Base-by-base conservation (phyloP, 371 early-diverging fungal species). In the Chytridiales sp. region DNA sequence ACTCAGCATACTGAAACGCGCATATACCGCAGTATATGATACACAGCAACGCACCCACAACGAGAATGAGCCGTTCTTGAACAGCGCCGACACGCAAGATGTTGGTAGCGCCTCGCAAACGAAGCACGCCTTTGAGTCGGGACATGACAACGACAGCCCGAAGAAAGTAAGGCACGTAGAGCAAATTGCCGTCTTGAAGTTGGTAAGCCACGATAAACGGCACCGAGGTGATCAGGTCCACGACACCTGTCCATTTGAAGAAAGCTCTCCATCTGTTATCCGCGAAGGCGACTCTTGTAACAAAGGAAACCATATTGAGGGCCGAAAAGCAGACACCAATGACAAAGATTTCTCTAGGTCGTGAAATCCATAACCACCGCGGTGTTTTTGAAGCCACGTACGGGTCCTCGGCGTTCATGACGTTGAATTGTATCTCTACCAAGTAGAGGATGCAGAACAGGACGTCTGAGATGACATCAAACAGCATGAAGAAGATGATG, bases 11-110 rank as follows among this genome's bases (percentile, higher is more conserved):
- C 38, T 86, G 80, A 56, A 90, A 87, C 4, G 83, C 75, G 21
- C 87, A 84, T 74, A 85, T 72, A 17, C 80, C 87, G 55, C 84
- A 80, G 63, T 87, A 91, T 11, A 90, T 46, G 39, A 90, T 71
- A 0, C 74, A 77, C n/a, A 85, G 31, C 31, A 89, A 65, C 4
- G 83, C 84, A 19, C 79, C 75, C n/a, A 86, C 69, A 27, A 90
- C 69, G 11, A 82, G 68, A 19, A 86, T 74, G 30, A 87, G 46
- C 44, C 83, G 83, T 30, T 82, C 80, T 19, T 76, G 81, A 17
- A 87, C 74, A 17, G 41, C 47, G 42, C 39, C 39, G 36, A 77
- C 57, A 26, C 64, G 56, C 27, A 69, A 24, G 21, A 36, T 35
- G 4, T n/a, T 1, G 51, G 59, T 59, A 26, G 39, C 44, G 1